Conservation (phyloP, 768 basidiomycete genomes). For the Phaeotremella fagi region DNA sequence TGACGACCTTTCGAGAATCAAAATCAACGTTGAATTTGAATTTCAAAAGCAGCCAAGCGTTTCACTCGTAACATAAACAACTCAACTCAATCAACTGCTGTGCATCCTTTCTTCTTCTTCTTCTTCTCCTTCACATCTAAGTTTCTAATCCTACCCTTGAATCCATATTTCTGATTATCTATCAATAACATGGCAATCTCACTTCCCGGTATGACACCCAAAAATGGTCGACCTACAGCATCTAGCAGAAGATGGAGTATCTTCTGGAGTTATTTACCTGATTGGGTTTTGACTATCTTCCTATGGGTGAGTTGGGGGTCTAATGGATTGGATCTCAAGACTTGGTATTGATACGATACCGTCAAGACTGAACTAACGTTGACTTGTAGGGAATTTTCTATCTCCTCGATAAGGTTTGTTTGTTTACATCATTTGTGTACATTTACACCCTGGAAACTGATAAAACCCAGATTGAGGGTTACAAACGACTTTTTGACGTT, state of each 20-base stretch:
- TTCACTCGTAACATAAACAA: too few relatives aligned
- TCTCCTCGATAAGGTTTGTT: constrained; percentile 49
- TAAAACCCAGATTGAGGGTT: constrained; percentile 26
- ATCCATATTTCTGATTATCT: too few relatives aligned
- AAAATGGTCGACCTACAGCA: background rate
- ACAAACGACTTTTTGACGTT: constrained; percentile 37
- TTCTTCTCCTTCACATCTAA: too few relatives aligned
- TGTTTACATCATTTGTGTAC: background rate
- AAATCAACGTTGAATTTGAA: too few relatives aligned
- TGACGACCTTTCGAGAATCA: too few relatives aligned
- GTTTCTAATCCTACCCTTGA: too few relatives aligned
- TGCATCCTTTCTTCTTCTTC: too few relatives aligned
- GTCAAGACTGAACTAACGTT: too few relatives aligned
- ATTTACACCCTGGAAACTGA: background rate
- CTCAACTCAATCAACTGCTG: too few relatives aligned
- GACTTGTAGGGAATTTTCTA: constrained; percentile 43
- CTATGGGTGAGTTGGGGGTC: constrained; percentile 36
- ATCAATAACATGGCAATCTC: background rate
- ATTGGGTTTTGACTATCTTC: constrained; percentile 44
- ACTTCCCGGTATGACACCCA: background rate
- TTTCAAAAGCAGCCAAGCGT: too few relatives aligned
- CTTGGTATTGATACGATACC: too few relatives aligned
- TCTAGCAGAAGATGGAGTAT: constrained; percentile 9
- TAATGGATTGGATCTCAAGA: background rate
- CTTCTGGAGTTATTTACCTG: constrained; percentile 39